Evolutionary conservation across 2,329 filamentous ascomycete species (phyloP).

Genomic region (Colletotrichum somersetense): DNA sequence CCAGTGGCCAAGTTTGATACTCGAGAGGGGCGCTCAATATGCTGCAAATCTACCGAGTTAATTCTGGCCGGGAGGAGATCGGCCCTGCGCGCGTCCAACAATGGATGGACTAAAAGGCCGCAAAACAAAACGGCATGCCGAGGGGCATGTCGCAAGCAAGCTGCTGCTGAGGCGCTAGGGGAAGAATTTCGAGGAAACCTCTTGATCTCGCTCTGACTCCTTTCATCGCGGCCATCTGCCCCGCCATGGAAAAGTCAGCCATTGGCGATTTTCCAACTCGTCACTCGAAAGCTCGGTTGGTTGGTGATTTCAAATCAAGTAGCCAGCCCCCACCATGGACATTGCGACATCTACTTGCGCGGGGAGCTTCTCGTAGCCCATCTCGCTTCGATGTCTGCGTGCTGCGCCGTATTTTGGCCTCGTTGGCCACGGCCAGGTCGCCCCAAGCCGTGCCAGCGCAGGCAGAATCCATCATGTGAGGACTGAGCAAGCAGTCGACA

Average conservation of each 20-base stretch:
- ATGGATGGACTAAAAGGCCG: not conserved
- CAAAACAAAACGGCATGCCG: not conserved
- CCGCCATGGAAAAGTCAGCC: not conserved
- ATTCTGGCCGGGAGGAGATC: not conserved
- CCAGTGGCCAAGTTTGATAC: not conserved
- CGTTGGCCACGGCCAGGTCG: not conserved
- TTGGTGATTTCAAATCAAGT: not conserved
- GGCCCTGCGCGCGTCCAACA: not conserved
- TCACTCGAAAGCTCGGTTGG: not conserved
- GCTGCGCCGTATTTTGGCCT: not conserved
- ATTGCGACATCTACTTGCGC: not conserved
- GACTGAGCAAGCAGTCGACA: not conserved
- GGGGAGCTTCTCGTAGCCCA: not conserved
- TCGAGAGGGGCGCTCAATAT: not conserved
- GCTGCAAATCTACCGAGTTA: not conserved
- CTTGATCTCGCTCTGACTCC: not conserved
- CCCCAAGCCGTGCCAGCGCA: not conserved
- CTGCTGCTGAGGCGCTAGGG: not conserved
- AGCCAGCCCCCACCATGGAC: not conserved
- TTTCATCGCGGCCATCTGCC: not conserved
- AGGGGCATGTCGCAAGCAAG: not conserved
- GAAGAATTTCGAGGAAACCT: not conserved
- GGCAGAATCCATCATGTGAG: conserved; percentile 8
- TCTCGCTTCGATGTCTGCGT: not conserved
- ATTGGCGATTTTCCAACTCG: not conserved